These are phyloP conservation scores for Tuber microsphaerosporum DNA, from an alignment of 495 filamentous ascomycete species.

Conservation along the genomic window DNA sequence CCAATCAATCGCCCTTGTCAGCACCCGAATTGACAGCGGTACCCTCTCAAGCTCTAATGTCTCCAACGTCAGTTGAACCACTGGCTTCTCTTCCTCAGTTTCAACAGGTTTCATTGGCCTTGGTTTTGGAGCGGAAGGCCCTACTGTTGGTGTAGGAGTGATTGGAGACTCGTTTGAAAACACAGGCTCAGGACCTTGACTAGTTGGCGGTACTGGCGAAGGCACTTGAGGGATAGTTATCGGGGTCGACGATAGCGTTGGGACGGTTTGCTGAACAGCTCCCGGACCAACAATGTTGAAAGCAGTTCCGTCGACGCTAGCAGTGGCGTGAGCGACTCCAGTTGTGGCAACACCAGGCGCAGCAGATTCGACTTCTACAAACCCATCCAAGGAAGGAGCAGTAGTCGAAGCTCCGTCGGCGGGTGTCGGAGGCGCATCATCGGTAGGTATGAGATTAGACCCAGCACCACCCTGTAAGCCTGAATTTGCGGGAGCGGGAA, in stretches of 20 bases:
- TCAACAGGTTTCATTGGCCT: constrained; percentile 14
- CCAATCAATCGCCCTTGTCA: constrained; percentile 73
- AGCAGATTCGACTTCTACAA: constrained; percentile 29
- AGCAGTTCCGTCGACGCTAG: background rate
- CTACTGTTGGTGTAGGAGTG: constrained; percentile 7
- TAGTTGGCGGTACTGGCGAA: background rate
- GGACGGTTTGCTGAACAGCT: constrained; percentile 26
- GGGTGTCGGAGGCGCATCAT: constrained; percentile 19
- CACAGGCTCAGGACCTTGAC: constrained; percentile 8
- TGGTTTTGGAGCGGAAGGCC: constrained; percentile 1
- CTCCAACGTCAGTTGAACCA: constrained; percentile 58
- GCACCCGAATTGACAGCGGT: constrained; percentile 59
- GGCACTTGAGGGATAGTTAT: constrained; percentile 2
- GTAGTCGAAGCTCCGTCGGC: constrained; percentile 6
- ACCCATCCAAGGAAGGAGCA: background rate
- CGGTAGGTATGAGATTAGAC: constrained; percentile 1
- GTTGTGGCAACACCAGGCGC: constrained; percentile 16
- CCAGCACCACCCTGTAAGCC: constrained; percentile 17
- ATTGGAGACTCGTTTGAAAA: constrained; percentile 13
- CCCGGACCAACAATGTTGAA: constrained; percentile 30
- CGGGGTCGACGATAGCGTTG: constrained; percentile 4
- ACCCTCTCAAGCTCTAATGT: constrained; percentile 80
- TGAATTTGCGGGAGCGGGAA: constrained; percentile 18
- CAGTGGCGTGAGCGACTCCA: constrained; percentile 17
- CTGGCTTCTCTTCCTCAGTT: constrained; percentile 26